Conservation (phyloP, 2,329 filamentous ascomycete species). For the Xylariaceae sp. region DNA sequence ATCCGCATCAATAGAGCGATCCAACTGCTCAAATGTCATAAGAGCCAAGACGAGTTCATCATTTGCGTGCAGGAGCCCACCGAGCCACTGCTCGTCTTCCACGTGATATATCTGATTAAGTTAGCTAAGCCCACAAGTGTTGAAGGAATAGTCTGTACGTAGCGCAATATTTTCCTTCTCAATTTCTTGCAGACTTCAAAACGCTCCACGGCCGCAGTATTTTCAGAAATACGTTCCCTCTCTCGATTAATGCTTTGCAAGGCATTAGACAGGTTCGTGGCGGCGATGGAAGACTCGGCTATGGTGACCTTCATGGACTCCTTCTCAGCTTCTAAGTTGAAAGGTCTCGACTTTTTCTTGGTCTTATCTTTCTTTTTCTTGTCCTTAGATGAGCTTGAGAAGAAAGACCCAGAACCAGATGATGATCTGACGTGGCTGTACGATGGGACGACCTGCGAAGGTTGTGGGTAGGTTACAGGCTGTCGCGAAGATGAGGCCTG, state of each 20-base stretch:
- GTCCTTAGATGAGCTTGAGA: slow-evolving; percentile 53
- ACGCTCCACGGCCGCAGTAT: slow-evolving; percentile 72
- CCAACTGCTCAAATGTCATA: slow-evolving; percentile 93
- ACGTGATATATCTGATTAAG: slow-evolving; percentile 77
- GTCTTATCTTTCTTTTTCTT: slow-evolving; percentile 55
- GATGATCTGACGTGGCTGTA: slow-evolving; percentile 46
- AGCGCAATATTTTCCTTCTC: slow-evolving; percentile 82
- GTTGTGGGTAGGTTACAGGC: slow-evolving; percentile 36
- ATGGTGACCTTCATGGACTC: slow-evolving; percentile 86
- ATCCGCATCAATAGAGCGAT: slow-evolving; percentile 80
- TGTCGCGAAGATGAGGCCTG: slow-evolving; percentile 41
- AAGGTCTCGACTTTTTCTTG: slow-evolving; percentile 65
- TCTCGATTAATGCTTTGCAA: slow-evolving; percentile 92
- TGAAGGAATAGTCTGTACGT: slow-evolving; percentile 54
- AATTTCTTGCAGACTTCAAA: slow-evolving; percentile 90
- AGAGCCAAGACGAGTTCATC: slow-evolving; percentile 93
- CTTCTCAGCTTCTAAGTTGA: slow-evolving; percentile 87
- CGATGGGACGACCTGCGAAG: slow-evolving; percentile 44
- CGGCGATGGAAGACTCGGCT: slow-evolving; percentile 84
- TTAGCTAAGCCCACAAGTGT: slow-evolving; percentile 27
- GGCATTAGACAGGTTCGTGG: slow-evolving; percentile 88
- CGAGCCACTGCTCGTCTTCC: slow-evolving; percentile 89
- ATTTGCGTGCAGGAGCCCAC: slow-evolving; percentile 88
- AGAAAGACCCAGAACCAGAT: slow-evolving; percentile 46
- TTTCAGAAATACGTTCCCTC: slow-evolving; percentile 84